Conservation (phyloP, 768 basidiomycete species). For the Dentipellis sp. region DNA sequence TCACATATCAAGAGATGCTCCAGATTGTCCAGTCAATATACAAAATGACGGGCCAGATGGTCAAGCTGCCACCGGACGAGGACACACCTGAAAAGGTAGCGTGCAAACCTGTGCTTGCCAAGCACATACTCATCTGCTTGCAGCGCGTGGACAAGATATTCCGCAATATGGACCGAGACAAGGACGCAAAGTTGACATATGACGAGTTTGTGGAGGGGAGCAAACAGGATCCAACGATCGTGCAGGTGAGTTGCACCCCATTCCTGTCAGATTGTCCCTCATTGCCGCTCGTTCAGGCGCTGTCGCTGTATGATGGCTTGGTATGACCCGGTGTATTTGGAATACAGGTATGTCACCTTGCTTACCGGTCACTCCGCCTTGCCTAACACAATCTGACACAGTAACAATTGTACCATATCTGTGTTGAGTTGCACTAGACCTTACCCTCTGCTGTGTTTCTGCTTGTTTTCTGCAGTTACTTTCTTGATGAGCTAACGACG, state of each 20-base stretch:
- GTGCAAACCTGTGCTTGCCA: conserved; percentile 5
- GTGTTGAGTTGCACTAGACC: neutral
- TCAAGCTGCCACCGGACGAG: conserved; percentile 95
- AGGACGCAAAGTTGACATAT: conserved; percentile 87
- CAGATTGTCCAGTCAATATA: conserved; percentile 97
- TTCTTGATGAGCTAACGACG: neutral
- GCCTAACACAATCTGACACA: too few relatives aligned
- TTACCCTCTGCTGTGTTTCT: neutral
- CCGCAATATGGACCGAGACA: conserved; percentile 92
- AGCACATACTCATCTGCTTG: conserved; percentile 7
- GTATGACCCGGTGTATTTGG: conserved; percentile 35
- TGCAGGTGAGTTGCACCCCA: conserved; percentile 54
- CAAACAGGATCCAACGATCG: conserved; percentile 98
- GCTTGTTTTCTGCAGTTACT: neutral
- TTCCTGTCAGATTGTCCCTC: neutral
- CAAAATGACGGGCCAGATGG: conserved; percentile 99
- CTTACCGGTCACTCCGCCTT: too few relatives aligned
- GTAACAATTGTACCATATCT: too few relatives aligned
- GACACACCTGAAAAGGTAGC: conserved; percentile 97
- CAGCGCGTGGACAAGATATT: conserved; percentile 99
- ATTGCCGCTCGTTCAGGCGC: conserved; percentile 42
- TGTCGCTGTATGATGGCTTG: conserved; percentile 92
- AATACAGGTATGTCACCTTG: too few relatives aligned
- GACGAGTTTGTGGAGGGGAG: conserved; percentile 98
- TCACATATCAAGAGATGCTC: conserved; percentile 99